Percentiles rank a stretch among this genome's conserved stretches.
Conservation (phyloP, 31 red algal species). For the Bonnemaisonia californica region DNA sequence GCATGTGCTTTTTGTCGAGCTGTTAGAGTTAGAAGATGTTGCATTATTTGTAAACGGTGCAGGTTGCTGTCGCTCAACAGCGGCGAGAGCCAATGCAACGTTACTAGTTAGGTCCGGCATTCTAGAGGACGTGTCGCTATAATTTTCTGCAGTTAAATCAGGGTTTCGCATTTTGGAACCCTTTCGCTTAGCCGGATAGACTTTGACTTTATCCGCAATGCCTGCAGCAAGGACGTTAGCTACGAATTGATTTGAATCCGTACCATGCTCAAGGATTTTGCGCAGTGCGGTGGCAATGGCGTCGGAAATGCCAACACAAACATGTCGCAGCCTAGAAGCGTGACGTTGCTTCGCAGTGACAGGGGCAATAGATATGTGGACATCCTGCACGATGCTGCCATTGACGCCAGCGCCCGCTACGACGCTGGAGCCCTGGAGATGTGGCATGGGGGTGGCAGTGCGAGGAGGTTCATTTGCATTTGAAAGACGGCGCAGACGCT, state of each 20-base stretch:
- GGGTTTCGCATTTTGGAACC: background rate
- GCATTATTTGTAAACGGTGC: background rate
- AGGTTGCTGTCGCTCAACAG: constrained; percentile 12
- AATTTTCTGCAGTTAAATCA: background rate
- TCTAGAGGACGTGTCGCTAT: background rate
- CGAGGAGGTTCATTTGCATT: background rate
- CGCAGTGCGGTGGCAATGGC: background rate
- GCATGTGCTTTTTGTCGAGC: background rate
- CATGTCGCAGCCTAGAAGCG: background rate
- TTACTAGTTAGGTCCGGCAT: constrained; percentile 32
- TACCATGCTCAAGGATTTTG: background rate
- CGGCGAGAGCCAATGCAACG: constrained; percentile 54
- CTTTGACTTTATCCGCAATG: constrained; percentile 3
- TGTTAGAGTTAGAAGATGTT: background rate
- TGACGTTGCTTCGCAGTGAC: too few relatives aligned
- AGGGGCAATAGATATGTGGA: background rate
- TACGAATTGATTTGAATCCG: background rate
- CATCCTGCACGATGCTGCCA: background rate
- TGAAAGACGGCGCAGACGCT: constrained; percentile 41
- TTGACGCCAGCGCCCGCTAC: background rate
- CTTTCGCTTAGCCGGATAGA: background rate
- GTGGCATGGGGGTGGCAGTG: background rate
- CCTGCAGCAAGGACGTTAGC: background rate
- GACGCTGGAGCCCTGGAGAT: background rate
- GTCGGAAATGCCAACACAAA: background rate